A percentile compares a stretch with the other conserved stretches of the same genome.
phyloP scores from a whole-genome alignment of 345 rosid genomes.

The Noccaea caerulescens region DNA sequence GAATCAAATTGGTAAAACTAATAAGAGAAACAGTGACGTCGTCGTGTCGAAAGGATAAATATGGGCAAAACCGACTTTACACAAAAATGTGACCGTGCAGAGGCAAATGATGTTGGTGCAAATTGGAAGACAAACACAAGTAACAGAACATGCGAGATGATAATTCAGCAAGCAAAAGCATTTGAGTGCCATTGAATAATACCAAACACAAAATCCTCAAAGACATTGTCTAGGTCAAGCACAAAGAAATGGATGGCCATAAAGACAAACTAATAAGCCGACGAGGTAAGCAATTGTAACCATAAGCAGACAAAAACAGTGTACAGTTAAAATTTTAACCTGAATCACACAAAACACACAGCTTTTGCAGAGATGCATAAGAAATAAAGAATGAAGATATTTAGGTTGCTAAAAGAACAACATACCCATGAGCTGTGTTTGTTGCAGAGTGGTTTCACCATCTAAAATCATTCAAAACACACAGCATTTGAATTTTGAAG shows the following conservation, averaged over 20 bases:
- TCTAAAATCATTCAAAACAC: constrained; percentile 10
- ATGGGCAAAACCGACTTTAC: neutral
- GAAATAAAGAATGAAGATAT: neutral
- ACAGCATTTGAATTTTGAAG: neutral
- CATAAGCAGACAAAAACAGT: constrained; percentile 28
- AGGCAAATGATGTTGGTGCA: constrained; percentile 18
- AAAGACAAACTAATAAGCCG: constrained; percentile 34
- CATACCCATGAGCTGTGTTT: neutral
- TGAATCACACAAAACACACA: constrained; percentile 3
- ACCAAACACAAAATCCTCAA: constrained; percentile 37
- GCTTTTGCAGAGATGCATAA: constrained; percentile 13
- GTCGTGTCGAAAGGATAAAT: too few species aligned
- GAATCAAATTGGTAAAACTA: too few species aligned
- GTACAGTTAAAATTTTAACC: neutral
- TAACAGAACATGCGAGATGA: constrained; percentile 24
- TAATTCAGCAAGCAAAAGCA: constrained; percentile 26
- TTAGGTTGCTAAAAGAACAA: constrained; percentile 2
- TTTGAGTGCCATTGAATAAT: constrained; percentile 22
- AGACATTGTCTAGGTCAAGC: constrained; percentile 17
- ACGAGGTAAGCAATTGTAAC: constrained; percentile 27
- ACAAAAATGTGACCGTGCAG: constrained; percentile 23
- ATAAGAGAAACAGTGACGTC: too few species aligned
- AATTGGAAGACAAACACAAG: constrained; percentile 34
- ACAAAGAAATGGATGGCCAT: constrained; percentile 31
- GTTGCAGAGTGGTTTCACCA: constrained; percentile 6